Conservation (phyloP, 2,329 filamentous ascomycete genomes). For the Claviceps purpurea region DNA sequence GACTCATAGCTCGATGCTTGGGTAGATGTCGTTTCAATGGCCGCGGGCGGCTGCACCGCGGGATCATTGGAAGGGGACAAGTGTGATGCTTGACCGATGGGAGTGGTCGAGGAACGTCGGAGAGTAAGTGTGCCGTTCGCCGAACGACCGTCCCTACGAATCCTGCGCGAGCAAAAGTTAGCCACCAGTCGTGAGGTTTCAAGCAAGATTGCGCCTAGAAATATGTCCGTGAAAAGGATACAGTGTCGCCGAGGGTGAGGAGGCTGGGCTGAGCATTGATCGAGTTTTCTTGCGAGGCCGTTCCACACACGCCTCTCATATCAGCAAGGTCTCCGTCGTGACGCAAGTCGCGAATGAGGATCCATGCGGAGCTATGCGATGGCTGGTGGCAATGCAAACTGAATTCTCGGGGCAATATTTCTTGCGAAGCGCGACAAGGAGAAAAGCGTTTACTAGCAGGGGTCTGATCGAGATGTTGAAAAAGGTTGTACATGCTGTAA, state of each 20-base stretch:
- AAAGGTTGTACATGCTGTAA: constrained; percentile 11
- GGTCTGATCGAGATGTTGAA: neutral
- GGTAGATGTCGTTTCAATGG: constrained; percentile 22
- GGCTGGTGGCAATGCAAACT: neutral
- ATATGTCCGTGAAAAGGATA: neutral
- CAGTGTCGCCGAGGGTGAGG: neutral
- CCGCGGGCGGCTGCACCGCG: constrained; percentile 24
- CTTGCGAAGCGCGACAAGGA: neutral
- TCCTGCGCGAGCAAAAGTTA: constrained; percentile 26
- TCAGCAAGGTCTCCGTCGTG: neutral
- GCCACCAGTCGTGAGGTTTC: neutral
- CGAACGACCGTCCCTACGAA: constrained; percentile 42
- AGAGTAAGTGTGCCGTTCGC: constrained; percentile 52
- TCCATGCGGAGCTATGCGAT: neutral
- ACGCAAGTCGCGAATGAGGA: neutral
- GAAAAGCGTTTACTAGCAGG: neutral
- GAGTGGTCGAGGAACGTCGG: constrained; percentile 48
- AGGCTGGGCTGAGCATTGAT: neutral
- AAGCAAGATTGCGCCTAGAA: neutral
- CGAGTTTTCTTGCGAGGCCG: neutral
- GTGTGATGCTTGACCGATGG: constrained; percentile 29
- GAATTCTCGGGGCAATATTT: neutral
- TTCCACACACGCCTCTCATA: neutral
- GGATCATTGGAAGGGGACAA: constrained; percentile 22
- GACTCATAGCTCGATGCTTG: constrained; percentile 18